A percentile compares a stretch with the other conserved stretches of the same genome.
Conservation (phyloP, 2,329 filamentous ascomycete genomes). For the Diaporthe vexans region DNA sequence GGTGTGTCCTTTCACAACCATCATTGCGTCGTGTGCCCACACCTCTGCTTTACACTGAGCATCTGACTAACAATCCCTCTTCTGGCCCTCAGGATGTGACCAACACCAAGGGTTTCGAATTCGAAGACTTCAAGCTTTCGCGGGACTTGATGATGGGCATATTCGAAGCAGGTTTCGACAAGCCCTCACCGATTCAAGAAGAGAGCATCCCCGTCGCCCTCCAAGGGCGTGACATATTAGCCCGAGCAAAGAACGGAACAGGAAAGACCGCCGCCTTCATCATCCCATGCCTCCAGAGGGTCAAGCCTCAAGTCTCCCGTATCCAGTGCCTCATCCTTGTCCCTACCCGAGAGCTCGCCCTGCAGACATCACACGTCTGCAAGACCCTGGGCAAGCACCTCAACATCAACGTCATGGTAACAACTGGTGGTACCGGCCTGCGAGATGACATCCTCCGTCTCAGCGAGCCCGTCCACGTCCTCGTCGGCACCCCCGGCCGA, state of each 20-base stretch:
- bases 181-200: slow-evolving; percentile 99
- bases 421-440: slow-evolving; percentile 93
- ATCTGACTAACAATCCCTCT: slow-evolving; percentile 13
- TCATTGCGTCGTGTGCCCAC: background rate
- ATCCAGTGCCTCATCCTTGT: slow-evolving; percentile 97
- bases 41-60: background rate
- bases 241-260: slow-evolving; percentile 97
- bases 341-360: slow-evolving; percentile 94
- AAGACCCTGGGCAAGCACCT: slow-evolving; percentile 98
- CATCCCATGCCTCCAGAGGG: slow-evolving; percentile 93
- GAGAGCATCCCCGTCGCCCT: slow-evolving; percentile 97
- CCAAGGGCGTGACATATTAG: slow-evolving; percentile 94
- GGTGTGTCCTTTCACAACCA: slow-evolving; percentile 58
- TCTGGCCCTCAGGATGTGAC: slow-evolving; percentile 88
- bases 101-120: slow-evolving; percentile 96
- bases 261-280: slow-evolving; percentile 99
- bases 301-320: slow-evolving; percentile 96
- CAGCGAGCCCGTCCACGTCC: slow-evolving; percentile 94
- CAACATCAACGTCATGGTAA: slow-evolving; percentile 99
- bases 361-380: slow-evolving; percentile 99
- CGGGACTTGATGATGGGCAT: slow-evolving; percentile 98
- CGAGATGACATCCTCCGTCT: slow-evolving; percentile 97
- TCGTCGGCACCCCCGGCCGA: slow-evolving; percentile 96
- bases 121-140: slow-evolving; percentile 97
- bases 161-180: slow-evolving; percentile 98